Base-by-base conservation (phyloP, 2,329 filamentous ascomycete species). In the Fusarium sp. region DNA sequence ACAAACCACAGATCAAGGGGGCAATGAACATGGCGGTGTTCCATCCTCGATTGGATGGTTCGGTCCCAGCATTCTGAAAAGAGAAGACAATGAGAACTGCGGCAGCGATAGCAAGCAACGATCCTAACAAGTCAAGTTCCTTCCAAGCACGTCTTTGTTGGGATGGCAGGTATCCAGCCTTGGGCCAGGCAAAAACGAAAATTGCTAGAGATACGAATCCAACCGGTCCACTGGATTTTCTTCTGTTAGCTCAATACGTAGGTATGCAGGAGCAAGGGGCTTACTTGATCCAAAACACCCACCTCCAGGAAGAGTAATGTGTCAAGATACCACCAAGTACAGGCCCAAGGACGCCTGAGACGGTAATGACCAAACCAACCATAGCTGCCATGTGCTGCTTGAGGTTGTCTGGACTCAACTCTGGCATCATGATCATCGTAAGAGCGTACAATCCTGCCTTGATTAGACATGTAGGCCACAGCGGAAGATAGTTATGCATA, bases 241-340 rank as follows among this genome's bases (percentile, higher is more conserved):
- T 23, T 23, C 7, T 26, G 43, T 74, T 39, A 67, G 59, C 31
- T 37, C 34, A 37, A 37, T 31, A 9, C 2, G 42, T 26, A 21
- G 9, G 9, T 11, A n/a, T 42, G 4, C 39, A 13, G 14, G 6
- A 16, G 39, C 19, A 16, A 4, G 23, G n/a, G 41, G 28, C 39
- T 21, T 70, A 86, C 85, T 89, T 89, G 72, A 89, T 85, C 84
- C 85, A 88, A 75, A 89, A 89, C 3, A 88, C 80, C 83, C 85
- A 87, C 63, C 84, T 77, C 86, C 86, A 88, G 12, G 76, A 81
- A 2, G 79, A 73, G 54, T 84, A 86, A 18, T 84, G 74, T 3
- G 85, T 86, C 42, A 88, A 69, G 7, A 86, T 34, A 3, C 85
- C 85, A 19, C 86, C 86, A 18, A 88, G 72, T 2, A 87, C 77